These are phyloP conservation scores for Talaromyces islandicus DNA, from an alignment of 2,329 filamentous ascomycete genomes.

Conservation along the genomic window DNA sequence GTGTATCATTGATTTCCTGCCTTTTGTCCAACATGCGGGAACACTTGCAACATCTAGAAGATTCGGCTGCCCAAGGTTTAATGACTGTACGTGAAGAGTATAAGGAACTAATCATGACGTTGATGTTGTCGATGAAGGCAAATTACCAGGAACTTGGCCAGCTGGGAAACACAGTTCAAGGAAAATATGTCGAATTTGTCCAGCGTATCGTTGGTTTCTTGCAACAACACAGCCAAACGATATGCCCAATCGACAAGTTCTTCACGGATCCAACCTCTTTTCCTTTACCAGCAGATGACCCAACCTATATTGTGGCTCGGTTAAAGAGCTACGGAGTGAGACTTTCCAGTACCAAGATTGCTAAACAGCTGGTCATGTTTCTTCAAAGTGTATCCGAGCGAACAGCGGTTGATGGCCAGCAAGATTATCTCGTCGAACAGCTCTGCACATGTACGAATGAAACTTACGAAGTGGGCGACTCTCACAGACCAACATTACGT, in stretches of 20 bases:
- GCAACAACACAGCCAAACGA: slow-evolving; percentile 54
- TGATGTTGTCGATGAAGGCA: slow-evolving; percentile 57
- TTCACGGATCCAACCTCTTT: slow-evolving; percentile 57
- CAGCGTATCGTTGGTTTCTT: slow-evolving; percentile 54
- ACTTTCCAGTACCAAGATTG: slow-evolving; percentile 41
- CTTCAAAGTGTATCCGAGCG: slow-evolving; percentile 55
- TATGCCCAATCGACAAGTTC: slow-evolving; percentile 52
- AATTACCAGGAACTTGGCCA: slow-evolving; percentile 53
- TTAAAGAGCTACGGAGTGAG: slow-evolving; percentile 54
- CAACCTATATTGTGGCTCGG: slow-evolving; percentile 57
- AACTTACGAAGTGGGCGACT: slow-evolving; percentile 36
- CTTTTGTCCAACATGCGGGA: slow-evolving; percentile 56
- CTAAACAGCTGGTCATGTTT: slow-evolving; percentile 53
- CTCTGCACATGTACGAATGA: slow-evolving; percentile 45
- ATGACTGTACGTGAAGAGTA: slow-evolving; percentile 41
- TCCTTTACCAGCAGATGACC: slow-evolving; percentile 54
- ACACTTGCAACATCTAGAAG: slow-evolving; percentile 35
- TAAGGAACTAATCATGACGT: slow-evolving; percentile 44
- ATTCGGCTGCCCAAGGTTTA: slow-evolving; percentile 25
- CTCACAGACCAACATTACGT: slow-evolving; percentile 41
- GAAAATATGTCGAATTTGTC: slow-evolving; percentile 57
- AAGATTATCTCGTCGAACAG: slow-evolving; percentile 51
- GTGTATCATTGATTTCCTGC: slow-evolving; percentile 50
- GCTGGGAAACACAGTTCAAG: slow-evolving; percentile 30
- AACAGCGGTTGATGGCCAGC: slow-evolving; percentile 53